Evolutionary conservation across 805 yeast species (phyloP).

Genomic region (Kodamaea jinghongensis): DNA sequence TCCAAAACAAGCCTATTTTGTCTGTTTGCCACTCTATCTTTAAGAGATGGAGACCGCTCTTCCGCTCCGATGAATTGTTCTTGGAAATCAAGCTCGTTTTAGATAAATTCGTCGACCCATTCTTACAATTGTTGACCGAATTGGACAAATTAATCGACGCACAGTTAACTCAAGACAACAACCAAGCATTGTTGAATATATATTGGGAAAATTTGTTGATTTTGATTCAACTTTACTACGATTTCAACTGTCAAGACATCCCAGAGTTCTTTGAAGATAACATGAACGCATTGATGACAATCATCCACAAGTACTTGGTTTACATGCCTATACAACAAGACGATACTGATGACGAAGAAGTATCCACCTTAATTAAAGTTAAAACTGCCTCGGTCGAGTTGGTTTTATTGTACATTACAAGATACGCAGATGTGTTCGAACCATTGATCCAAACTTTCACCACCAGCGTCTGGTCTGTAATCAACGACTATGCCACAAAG

Average conservation of each 20-base stretch:
- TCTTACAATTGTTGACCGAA: constrained; percentile 60
- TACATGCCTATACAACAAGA: constrained; percentile 56
- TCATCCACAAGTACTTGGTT: constrained; percentile 76
- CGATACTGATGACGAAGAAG: constrained; percentile 61
- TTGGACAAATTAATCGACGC: constrained; percentile 63
- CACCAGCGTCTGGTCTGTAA: constrained; percentile 75
- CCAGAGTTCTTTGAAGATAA: constrained; percentile 98
- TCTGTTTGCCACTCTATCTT: constrained; percentile 94
- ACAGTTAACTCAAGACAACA: constrained; percentile 20
- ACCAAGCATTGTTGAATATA: constrained; percentile 48
- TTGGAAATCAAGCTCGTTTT: constrained; percentile 84
- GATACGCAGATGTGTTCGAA: constrained; percentile 92
- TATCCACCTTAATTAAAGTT: constrained; percentile 66
- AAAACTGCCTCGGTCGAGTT: constrained; percentile 84
- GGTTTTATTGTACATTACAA: constrained; percentile 77
- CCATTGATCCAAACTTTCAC: constrained; percentile 73
- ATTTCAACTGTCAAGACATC: constrained; percentile 94
- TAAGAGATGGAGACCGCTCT: constrained; percentile 94
- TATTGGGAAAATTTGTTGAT: constrained; percentile 70
- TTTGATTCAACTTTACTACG: constrained; percentile 80
- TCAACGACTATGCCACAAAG: constrained; percentile 57
- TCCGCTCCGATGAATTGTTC: constrained; percentile 86
- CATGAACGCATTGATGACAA: constrained; percentile 68
- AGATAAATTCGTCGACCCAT: constrained; percentile 79
- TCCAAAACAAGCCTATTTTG: constrained; percentile 78